A percentile compares a stretch with the other conserved stretches of the same genome.
These are phyloP conservation scores for Trypanosoma theileri DNA, from an alignment of 208 protist genomes.

Conservation along the genomic window DNA sequence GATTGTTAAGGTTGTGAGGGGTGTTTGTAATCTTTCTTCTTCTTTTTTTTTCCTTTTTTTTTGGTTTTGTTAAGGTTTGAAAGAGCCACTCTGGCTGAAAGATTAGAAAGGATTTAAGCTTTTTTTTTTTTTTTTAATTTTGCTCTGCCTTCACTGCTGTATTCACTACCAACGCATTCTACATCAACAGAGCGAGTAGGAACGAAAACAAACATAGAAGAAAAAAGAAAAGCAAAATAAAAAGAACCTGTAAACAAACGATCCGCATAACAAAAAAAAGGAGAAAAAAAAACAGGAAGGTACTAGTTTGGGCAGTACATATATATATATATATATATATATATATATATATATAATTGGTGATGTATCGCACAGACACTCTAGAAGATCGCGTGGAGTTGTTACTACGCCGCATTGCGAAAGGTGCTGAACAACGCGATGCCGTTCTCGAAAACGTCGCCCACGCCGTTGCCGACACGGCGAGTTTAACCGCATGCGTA, in stretches of 20 bases:
- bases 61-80: no score
- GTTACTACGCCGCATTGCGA: constrained; percentile 50
- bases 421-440: constrained; percentile 51
- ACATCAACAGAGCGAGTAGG: no score
- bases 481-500: constrained; percentile 29
- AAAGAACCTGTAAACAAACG: not conserved
- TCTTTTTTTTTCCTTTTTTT: no score
- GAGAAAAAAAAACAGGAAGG: not conserved
- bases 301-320: not conserved
- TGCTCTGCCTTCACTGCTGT: no score
- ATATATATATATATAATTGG: no score
- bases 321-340: constrained; percentile 1
- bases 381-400: constrained; percentile 59
- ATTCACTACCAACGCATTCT: no score
- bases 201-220: not conserved
- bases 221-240: not conserved
- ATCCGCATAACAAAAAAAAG: no score
- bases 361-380: constrained; percentile 37
- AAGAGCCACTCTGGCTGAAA: no score
- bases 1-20: no score
- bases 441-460: constrained; percentile 39
- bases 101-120: no score
- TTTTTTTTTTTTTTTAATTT: no score
- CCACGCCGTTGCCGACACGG: constrained; percentile 31
- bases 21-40: no score